Conservation (phyloP, 2,329 filamentous ascomycete genomes). For the Botryotinia calthae region DNA sequence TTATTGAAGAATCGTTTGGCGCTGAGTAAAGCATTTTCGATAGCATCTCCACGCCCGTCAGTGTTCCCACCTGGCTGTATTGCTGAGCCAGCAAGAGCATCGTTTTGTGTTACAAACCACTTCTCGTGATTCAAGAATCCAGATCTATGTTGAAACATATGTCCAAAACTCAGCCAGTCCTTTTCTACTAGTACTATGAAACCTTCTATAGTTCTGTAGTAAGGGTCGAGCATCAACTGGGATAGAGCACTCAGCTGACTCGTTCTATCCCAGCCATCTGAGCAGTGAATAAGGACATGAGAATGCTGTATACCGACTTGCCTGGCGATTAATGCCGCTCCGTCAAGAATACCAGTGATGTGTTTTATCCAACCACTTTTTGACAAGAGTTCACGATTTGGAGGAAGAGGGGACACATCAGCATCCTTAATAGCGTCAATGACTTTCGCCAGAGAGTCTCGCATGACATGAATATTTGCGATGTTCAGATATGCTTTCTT, state of each 20-base stretch:
- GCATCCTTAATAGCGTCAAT: conserved; percentile 89
- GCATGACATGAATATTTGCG: conserved; percentile 98
- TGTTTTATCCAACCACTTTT: conserved; percentile 92
- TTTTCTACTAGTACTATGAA: conserved; percentile 96
- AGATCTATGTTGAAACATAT: conserved; percentile 94
- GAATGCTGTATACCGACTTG: conserved; percentile 91
- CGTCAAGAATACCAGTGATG: conserved; percentile 79
- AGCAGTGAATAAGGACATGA: conserved; percentile 95
- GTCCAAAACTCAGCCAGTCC: conserved; percentile 95
- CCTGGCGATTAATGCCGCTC: conserved; percentile 77
- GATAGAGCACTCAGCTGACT: conserved; percentile 89
- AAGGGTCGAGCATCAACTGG: conserved; percentile 92
- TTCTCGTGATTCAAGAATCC: conserved; percentile 87
- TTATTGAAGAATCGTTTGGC: conserved; percentile 90
- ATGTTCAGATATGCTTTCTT: conserved; percentile 92
- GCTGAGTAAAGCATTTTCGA: conserved; percentile 81
- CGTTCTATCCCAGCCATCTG: conserved; percentile 97
- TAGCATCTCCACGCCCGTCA: conserved; percentile 59
- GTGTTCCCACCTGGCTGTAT: conserved; percentile 59
- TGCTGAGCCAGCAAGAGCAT: conserved; percentile 64
- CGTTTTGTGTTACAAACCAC: conserved; percentile 88
- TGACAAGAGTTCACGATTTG: conserved; percentile 74
- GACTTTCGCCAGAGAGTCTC: conserved; percentile 82
- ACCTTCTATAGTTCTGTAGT: conserved; percentile 89
- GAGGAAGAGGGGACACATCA: conserved; percentile 78